Evolutionary conservation across 305 asterid genomes (phyloP).

Genomic region (Fraxinus albicans): DNA sequence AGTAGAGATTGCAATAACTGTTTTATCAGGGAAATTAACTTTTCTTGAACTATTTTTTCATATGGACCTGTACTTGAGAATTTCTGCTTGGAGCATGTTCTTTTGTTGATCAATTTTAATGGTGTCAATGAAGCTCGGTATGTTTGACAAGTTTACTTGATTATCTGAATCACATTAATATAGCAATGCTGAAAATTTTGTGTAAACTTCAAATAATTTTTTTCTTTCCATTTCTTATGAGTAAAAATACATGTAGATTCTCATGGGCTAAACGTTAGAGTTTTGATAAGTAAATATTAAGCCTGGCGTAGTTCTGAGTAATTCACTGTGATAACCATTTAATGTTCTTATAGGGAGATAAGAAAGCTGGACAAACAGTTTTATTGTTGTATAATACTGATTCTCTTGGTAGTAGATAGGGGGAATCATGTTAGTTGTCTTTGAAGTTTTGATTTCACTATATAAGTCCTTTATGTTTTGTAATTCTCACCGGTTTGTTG

Average conservation of each 20-base stretch:
- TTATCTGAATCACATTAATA: not conserved
- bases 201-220: not conserved
- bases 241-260: not conserved
- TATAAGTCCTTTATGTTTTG: not conserved
- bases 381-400: not conserved
- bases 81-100: not conserved
- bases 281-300: not conserved
- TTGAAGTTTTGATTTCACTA: not conserved
- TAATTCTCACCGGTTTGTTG: not conserved
- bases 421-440: not conserved
- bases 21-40: not conserved
- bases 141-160: not conserved
- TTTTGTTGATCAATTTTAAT: not conserved
- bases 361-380: not conserved
- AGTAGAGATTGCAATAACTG: not conserved
- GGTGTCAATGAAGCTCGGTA: not conserved
- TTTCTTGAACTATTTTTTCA: not conserved
- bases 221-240: not conserved
- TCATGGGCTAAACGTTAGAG: not conserved
- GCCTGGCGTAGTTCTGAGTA: not conserved
- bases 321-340: not conserved
- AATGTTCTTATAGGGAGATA: not conserved
- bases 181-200: not conserved
- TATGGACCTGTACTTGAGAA: not conserved
- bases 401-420: not conserved